Evolutionary conservation across 306 rosid genomes (phyloP).

Genomic region (Cicer judaicum): DNA sequence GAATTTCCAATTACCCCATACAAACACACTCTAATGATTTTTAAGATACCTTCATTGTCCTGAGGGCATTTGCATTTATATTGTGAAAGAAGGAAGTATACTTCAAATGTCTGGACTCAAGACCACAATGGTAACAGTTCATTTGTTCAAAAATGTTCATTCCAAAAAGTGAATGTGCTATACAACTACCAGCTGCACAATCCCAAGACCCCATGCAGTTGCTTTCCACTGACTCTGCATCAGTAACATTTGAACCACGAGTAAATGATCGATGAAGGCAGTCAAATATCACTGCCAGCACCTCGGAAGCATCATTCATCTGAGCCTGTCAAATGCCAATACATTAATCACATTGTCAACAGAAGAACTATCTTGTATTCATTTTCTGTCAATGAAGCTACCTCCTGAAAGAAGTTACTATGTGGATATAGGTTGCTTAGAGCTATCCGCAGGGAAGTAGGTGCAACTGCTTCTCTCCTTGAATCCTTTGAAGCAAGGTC

Average conservation of each 20-base stretch:
- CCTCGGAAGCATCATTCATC: slow-evolving; percentile 99
- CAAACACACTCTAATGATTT: too few relatives aligned
- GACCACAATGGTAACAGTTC: slow-evolving; percentile 83
- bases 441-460: slow-evolving; percentile 89
- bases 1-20: too few relatives aligned
- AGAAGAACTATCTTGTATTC: slow-evolving; percentile 31
- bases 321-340: slow-evolving; percentile 71
- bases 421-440: slow-evolving; percentile 90
- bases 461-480: slow-evolving; percentile 82
- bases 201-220: slow-evolving; percentile 78
- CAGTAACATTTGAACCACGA: slow-evolving; percentile 61
- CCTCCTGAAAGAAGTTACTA: slow-evolving; percentile 94
- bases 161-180: slow-evolving; percentile 91
- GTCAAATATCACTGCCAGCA: slow-evolving; percentile 80
- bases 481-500: slow-evolving; percentile 67
- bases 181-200: slow-evolving; percentile 75
- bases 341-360: slow-evolving; percentile 46
- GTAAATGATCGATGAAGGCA: slow-evolving; percentile 90
- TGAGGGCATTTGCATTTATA: slow-evolving; percentile 92
- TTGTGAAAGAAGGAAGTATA: slow-evolving; percentile 96
- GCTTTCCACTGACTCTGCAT: slow-evolving; percentile 71
- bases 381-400: slow-evolving; percentile 45
- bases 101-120: slow-evolving; percentile 84
- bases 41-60: slow-evolving; percentile 80
- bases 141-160: slow-evolving; percentile 88